phyloP scores from a whole-genome alignment of 2,329 filamentous ascomycete species.

The Colletotrichum lentis region DNA sequence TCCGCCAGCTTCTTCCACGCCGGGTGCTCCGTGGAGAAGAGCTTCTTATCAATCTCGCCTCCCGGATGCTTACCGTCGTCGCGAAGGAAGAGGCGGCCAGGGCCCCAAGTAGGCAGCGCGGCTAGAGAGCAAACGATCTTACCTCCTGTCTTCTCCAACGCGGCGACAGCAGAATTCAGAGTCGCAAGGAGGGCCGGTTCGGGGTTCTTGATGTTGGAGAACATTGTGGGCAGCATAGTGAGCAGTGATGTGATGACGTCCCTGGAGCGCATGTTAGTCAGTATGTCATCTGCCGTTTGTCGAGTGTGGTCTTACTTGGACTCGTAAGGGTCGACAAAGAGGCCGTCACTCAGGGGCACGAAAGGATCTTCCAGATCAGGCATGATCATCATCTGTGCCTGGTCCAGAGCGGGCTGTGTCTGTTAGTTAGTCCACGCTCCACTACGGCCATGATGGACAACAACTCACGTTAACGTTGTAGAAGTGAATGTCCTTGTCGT shows the following conservation, averaged over 20 bases:
- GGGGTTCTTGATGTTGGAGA: constrained; percentile 86
- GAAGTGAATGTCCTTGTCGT: constrained; percentile 96
- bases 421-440: constrained; percentile 12
- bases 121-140: constrained; percentile 90
- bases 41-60: constrained; percentile 89
- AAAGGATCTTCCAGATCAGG: constrained; percentile 97
- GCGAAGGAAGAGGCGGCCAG: constrained; percentile 82
- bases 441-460: background rate
- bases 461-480: constrained; percentile 86
- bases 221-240: constrained; percentile 82
- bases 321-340: constrained; percentile 94
- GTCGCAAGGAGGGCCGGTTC: constrained; percentile 88
- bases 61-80: constrained; percentile 88
- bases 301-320: constrained; percentile 66
- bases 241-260: constrained; percentile 88
- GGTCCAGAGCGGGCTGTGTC: constrained; percentile 72
- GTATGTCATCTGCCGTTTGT: constrained; percentile 2
- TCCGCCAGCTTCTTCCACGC: constrained; percentile 86
- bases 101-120: constrained; percentile 90
- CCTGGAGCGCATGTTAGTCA: constrained; percentile 50
- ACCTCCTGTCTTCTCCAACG: constrained; percentile 85
- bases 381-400: constrained; percentile 99
- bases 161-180: constrained; percentile 83
- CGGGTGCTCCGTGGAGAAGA: constrained; percentile 89
- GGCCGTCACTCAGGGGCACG: constrained; percentile 85